Evolutionary conservation across 2,329 filamentous ascomycete genomes (phyloP), one percentile per base, ranked within the genome.

Genomic region (Venturia effusa): DNA sequence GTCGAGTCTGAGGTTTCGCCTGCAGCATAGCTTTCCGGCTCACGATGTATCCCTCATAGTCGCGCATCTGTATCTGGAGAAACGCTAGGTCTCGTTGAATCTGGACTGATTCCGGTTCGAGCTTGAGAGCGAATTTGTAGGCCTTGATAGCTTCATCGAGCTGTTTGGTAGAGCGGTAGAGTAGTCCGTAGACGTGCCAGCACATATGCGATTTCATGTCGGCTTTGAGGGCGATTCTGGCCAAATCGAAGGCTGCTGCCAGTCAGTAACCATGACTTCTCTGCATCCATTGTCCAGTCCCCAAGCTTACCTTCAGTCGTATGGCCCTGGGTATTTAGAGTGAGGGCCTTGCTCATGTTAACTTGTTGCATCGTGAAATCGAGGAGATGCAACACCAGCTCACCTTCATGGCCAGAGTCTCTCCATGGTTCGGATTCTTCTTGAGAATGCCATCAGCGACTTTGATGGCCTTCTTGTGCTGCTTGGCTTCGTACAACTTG

Each of bases 201-300:
- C 92, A 97, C 71, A 99, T 92, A 77, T 97, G 93, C 71, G 92
- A 97, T 80, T 95, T 97, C 92, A 99, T 97, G 75, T 97, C 92
- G 71, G 92, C 91, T 69, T 88, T 92, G 70, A 99, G 82, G 40
- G 95, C 94, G 68, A 92, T 84, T 79, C 97, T 99, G 72, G 90
- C 93, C 66, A 99, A 83, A 57, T 87, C 85, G 74, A 99, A 99
- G 0, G 95, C 95, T 64, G 51, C 32, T 17, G 15, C 32, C 24
- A 41, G 27, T 61, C 62, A 62, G 43, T 59, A 4, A 27, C 51
- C 48, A n/a, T n/a, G 24, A 2, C 39, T 39, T 30, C 22, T 41
- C 41, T 10, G 4, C 24, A 32, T 51, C 45, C 45, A 51, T 15
- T 27, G 45, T 11, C 22, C 43, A 15, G 45, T 51, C 13, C 17